phyloP scores from a whole-genome alignment of 2,329 filamentous ascomycete species.

The Emericellopsis atlantica region DNA sequence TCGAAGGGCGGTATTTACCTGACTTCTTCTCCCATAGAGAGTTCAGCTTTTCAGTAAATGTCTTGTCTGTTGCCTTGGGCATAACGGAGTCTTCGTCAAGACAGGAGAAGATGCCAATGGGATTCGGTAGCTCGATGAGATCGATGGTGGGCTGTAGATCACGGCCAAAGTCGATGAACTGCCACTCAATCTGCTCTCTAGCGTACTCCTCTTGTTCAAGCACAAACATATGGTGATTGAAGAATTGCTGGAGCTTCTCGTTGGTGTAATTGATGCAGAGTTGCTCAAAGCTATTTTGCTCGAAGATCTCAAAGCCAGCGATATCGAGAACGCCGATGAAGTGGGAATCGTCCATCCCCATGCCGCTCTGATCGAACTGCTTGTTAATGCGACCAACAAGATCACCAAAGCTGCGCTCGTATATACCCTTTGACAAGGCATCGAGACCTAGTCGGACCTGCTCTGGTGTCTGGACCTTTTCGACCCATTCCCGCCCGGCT shows the following conservation, averaged over 20 bases:
- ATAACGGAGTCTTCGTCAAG: conserved; percentile 97
- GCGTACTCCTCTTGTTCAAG: conserved; percentile 97
- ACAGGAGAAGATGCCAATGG: conserved; percentile 97
- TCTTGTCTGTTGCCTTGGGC: conserved; percentile 95
- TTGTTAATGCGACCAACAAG: conserved; percentile 84
- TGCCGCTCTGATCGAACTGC: conserved; percentile 76
- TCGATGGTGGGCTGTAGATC: conserved; percentile 97
- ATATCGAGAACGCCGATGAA: conserved; percentile 99
- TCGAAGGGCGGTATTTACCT: conserved; percentile 78
- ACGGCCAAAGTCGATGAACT: conserved; percentile 97
- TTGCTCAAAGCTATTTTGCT: conserved; percentile 97
- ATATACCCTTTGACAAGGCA: conserved; percentile 91
- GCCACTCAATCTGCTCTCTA: conserved; percentile 96
- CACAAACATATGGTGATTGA: conserved; percentile 99
- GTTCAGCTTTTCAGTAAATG: conserved; percentile 96
- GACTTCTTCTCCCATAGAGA: conserved; percentile 94
- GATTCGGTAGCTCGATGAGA: conserved; percentile 88
- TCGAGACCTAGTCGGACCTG: conserved; percentile 86
- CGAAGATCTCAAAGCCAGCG: conserved; percentile 97
- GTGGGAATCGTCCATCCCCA: conserved; percentile 75
- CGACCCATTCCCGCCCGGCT: conserved; percentile 93
- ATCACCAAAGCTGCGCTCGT: conserved; percentile 90
- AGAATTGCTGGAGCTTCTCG: conserved; percentile 97
- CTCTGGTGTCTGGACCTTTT: conserved; percentile 95
- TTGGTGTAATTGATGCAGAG: conserved; percentile 99